phyloP scores from a whole-genome alignment of 441 rosid genomes.

The Populus hybrid region DNA sequence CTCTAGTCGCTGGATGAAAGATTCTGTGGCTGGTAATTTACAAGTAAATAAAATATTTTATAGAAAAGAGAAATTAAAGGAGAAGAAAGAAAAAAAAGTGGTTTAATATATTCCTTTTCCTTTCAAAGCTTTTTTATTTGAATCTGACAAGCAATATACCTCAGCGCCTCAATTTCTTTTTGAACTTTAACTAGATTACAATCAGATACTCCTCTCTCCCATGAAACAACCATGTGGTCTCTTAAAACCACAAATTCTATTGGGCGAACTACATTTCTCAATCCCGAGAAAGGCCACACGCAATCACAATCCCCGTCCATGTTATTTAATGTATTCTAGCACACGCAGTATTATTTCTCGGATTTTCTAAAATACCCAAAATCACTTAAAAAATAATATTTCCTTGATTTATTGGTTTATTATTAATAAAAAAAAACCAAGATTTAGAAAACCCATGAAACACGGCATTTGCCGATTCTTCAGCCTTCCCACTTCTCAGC shows the following conservation, averaged over 20 bases:
- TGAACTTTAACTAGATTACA: too few species aligned
- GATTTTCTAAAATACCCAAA: not conserved
- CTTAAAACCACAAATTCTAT: not conserved
- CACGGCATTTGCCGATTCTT: conserved; percentile 1
- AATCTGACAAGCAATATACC: too few species aligned
- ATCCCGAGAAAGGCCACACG: not conserved
- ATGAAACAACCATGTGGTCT: too few species aligned
- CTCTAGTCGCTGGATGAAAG: not conserved
- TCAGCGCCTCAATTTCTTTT: too few species aligned
- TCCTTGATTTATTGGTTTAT: not conserved
- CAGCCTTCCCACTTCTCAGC: not conserved
- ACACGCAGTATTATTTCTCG: not conserved
- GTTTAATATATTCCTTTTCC: too few species aligned
- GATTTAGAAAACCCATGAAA: conserved; percentile 9
- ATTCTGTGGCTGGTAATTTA: not conserved
- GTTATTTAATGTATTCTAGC: not conserved
- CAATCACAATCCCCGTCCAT: not conserved
- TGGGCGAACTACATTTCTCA: not conserved
- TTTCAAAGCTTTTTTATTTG: too few species aligned
- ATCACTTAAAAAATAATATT: not conserved
- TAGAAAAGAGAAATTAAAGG: too few species aligned
- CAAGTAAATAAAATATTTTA: not conserved
- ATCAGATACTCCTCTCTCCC: too few species aligned
- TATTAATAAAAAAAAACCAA: not conserved
- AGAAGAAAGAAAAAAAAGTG: not conserved